A percentile compares a stretch with the other conserved stretches of the same genome.
Evolutionary conservation across 2,329 filamentous ascomycete species (phyloP).

Genomic region (Verticillium dahliae): DNA sequence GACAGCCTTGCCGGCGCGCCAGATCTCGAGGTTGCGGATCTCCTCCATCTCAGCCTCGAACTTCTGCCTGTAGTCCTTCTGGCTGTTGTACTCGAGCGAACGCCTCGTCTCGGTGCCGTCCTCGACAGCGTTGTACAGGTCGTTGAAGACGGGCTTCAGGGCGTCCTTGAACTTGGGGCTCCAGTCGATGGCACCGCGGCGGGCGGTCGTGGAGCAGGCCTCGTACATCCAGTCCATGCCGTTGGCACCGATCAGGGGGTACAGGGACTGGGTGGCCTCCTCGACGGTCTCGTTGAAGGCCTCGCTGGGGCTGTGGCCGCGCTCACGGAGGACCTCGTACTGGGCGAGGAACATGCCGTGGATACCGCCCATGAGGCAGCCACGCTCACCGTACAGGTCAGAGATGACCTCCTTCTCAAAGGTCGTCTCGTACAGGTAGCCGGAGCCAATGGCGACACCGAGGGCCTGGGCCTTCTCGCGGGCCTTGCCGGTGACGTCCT

Average conservation of each 20-base stretch:
- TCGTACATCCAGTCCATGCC: conserved; percentile 99
- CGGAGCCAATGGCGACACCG: conserved; percentile 92
- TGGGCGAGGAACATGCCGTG: conserved; percentile 99
- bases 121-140: conserved; percentile 88
- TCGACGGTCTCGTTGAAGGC: conserved; percentile 99
- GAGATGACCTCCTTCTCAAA: conserved; percentile 99
- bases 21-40: conserved; percentile 98
- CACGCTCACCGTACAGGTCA: conserved; percentile 98
- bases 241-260: conserved; percentile 93
- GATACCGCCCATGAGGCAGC: conserved; percentile 99
- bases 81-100: conserved; percentile 94
- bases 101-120: conserved; percentile 92
- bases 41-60: conserved; percentile 98
- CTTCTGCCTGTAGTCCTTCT: conserved; percentile 91
- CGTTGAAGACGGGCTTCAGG: conserved; percentile 97
- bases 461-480: conserved; percentile 97
- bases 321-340: conserved; percentile 99
- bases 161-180: conserved; percentile 94
- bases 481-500: conserved; percentile 96
- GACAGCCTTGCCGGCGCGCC: conserved; percentile 96
- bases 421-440: conserved; percentile 99
- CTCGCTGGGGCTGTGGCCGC: conserved; percentile 93
- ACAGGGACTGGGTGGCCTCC: conserved; percentile 96
- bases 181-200: conserved; percentile 99
- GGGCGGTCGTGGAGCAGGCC: conserved; percentile 97